phyloP scores from a whole-genome alignment of 108 stramenopile genomes.

The Nannochloropsis granulata region DNA sequence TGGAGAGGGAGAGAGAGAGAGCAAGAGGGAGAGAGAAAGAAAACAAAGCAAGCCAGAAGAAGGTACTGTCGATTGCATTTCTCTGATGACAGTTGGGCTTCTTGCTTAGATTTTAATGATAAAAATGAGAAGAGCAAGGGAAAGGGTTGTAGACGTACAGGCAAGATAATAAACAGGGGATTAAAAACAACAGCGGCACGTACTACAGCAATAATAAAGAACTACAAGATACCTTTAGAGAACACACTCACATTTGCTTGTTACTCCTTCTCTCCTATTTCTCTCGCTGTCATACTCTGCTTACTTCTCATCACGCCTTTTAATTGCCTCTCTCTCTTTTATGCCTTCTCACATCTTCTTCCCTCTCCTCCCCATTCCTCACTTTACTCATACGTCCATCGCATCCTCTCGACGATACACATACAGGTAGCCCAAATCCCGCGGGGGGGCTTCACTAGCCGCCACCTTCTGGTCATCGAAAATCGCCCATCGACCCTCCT shows the following conservation, averaged over 20 bases:
- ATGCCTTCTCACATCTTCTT: too few relatives aligned
- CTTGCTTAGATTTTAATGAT: not conserved
- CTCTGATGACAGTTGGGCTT: not conserved
- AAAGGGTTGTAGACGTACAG: too few relatives aligned
- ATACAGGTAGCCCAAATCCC: constrained; percentile 25
- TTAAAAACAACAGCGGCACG: too few relatives aligned
- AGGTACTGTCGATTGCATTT: not conserved
- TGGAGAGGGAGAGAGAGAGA: not conserved
- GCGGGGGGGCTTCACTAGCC: constrained; percentile 13
- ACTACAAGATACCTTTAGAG: too few relatives aligned
- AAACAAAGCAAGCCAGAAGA: not conserved
- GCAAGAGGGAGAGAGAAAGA: not conserved
- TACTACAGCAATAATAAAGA: too few relatives aligned
- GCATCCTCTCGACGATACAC: constrained; percentile 26
- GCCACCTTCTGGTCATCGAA: constrained; percentile 67
- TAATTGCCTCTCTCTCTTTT: too few relatives aligned
- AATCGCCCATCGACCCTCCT: constrained; percentile 85
- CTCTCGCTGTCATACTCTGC: too few relatives aligned
- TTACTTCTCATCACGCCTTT: too few relatives aligned
- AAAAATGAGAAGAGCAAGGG: not conserved
- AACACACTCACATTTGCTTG: too few relatives aligned
- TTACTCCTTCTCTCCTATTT: too few relatives aligned
- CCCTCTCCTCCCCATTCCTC: too few relatives aligned
- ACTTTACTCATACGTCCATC: not conserved
- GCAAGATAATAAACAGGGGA: too few relatives aligned